Percentiles rank a stretch among this genome's conserved stretches.
phyloP scores from a whole-genome alignment of 225 moss, liverwort and hornwort species.

The Physcomitrellopsis africana region DNA sequence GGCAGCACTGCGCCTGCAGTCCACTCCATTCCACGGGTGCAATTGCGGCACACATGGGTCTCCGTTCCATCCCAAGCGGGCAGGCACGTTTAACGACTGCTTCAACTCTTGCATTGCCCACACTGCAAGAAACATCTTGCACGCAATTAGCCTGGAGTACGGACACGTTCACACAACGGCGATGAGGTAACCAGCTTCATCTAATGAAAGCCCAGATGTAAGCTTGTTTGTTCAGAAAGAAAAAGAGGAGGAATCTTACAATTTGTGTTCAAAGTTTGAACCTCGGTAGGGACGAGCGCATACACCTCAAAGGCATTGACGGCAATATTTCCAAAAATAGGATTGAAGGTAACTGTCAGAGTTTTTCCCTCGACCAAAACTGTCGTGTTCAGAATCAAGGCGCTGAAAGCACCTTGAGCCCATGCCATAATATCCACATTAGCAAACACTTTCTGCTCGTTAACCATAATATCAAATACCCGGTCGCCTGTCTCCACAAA shows the following conservation, averaged over 20 bases:
- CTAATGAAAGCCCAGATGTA: no score
- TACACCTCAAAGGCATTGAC: constrained; percentile 78
- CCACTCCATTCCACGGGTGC: constrained; percentile 74
- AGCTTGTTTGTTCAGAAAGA: no score
- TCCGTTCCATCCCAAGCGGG: constrained; percentile 80
- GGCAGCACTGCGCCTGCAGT: constrained; percentile 43
- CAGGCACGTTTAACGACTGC: constrained; percentile 54
- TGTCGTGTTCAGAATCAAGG: constrained; percentile 66
- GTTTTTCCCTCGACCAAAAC: constrained; percentile 56
- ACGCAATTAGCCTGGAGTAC: no score
- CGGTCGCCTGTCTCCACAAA: constrained; percentile 37
- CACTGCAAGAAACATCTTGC: constrained; percentile 39
- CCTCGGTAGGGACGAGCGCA: constrained; percentile 62
- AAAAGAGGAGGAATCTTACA: constrained; percentile 37
- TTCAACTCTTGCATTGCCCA: constrained; percentile 74
- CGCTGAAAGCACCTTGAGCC: constrained; percentile 50
- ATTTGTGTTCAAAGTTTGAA: constrained; percentile 41
- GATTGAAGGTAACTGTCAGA: constrained; percentile 64
- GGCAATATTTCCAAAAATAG: constrained; percentile 50
- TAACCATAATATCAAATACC: constrained; percentile 65
- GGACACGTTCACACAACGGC: no score
- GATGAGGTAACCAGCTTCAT: no score
- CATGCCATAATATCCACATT: constrained; percentile 57
- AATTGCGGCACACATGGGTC: constrained; percentile 78
- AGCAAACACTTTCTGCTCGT: constrained; percentile 47